phyloP scores from a whole-genome alignment of 2,329 filamentous ascomycete genomes.

The Arthrobotrys musiformis region DNA sequence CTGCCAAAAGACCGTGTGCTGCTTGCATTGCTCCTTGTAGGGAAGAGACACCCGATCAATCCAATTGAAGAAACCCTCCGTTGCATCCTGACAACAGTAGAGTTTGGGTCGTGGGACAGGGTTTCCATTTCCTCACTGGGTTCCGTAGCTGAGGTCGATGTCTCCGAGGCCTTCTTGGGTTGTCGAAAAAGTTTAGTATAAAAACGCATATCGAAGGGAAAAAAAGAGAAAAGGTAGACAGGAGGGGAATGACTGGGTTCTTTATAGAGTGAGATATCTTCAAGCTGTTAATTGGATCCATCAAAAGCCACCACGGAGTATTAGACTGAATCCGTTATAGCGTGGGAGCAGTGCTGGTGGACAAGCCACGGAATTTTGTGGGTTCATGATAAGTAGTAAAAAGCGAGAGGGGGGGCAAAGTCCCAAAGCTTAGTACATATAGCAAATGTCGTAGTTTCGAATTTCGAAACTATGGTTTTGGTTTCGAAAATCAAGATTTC shows the following conservation, averaged over 20 bases:
- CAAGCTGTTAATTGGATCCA: constrained; percentile 3
- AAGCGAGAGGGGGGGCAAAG: background rate
- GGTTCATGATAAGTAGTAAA: constrained; percentile 17
- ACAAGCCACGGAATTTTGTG: constrained; percentile 19
- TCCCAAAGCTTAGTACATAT: constrained; percentile 10
- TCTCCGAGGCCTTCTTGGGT: constrained; percentile 35
- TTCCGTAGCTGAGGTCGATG: background rate
- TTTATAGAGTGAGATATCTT: constrained; percentile 31
- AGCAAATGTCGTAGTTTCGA: background rate
- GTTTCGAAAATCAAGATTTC: constrained; percentile 36
- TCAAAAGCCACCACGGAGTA: constrained; percentile 22
- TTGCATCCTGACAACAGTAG: constrained; percentile 41
- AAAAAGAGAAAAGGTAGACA: constrained; percentile 2
- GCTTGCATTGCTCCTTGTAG: constrained; percentile 6
- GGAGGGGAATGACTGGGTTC: constrained; percentile 12
- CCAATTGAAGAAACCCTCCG: constrained; percentile 35
- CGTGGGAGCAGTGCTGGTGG: constrained; percentile 22
- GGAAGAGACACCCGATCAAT: constrained; percentile 29
- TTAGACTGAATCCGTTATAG: constrained; percentile 46
- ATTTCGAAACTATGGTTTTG: background rate
- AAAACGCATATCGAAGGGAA: constrained; percentile 23
- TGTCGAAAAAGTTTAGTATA: constrained; percentile 51
- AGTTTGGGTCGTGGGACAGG: constrained; percentile 39
- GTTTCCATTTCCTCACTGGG: constrained; percentile 28
- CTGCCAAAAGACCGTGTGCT: constrained; percentile 25